Conservation (phyloP, 305 asterid genomes). For the Lippia alba region DNA sequence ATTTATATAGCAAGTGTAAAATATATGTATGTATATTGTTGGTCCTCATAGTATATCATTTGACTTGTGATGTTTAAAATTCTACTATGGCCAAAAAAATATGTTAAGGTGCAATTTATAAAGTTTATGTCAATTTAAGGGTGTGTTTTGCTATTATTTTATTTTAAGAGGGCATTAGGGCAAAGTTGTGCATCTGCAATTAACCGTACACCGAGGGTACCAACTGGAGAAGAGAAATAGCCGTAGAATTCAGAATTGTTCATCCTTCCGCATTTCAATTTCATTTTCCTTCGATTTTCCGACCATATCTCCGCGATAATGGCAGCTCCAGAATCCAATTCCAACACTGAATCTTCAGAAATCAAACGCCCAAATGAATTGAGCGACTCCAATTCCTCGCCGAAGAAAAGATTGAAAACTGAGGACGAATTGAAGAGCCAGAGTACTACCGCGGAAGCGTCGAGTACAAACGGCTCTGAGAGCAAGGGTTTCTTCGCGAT, state of each 20-base stretch:
- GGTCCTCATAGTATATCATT: too few relatives aligned
- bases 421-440: constrained; percentile 34
- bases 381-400: constrained; percentile 30
- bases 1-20: too few relatives aligned
- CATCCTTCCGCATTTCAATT: too few relatives aligned
- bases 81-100: too few relatives aligned
- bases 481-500: constrained; percentile 39
- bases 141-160: too few relatives aligned
- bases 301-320: constrained; percentile 22
- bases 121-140: too few relatives aligned
- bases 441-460: constrained; percentile 32
- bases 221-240: neutral
- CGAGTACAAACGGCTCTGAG: constrained; percentile 32
- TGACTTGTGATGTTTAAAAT: too few relatives aligned
- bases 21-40: too few relatives aligned
- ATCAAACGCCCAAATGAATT: constrained; percentile 43
- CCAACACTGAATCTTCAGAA: constrained; percentile 34
- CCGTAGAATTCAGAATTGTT: neutral
- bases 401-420: constrained; percentile 41
- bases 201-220: neutral
- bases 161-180: too few relatives aligned
- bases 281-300: too few relatives aligned
- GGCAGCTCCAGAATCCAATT: constrained; percentile 38
- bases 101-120: too few relatives aligned
- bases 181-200: too few relatives aligned